Conservation (phyloP, 2,329 filamentous ascomycete species). For the Tolypocladium paradoxum region DNA sequence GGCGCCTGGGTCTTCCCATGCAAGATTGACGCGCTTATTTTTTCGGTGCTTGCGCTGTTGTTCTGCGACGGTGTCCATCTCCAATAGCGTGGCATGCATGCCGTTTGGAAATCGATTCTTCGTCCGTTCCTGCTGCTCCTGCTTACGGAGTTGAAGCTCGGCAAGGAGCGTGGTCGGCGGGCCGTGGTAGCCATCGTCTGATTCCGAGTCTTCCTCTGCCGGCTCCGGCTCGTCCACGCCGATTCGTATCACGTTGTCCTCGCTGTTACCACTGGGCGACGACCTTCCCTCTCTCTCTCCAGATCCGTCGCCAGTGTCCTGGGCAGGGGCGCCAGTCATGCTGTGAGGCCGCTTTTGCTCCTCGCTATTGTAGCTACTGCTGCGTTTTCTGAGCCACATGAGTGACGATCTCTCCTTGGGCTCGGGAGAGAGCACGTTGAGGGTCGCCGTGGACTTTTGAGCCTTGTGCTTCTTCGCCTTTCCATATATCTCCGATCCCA, state of each 20-base stretch:
- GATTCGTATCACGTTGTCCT: constrained; percentile 3
- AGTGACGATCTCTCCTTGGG: constrained; percentile 39
- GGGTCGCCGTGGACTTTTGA: constrained; percentile 14
- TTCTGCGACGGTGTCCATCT: constrained; percentile 84
- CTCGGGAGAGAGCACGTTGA: constrained; percentile 11
- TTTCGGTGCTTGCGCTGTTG: constrained; percentile 66
- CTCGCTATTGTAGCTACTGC: constrained; percentile 16
- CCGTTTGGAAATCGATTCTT: constrained; percentile 54
- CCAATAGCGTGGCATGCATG: constrained; percentile 81
- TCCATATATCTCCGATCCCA: constrained; percentile 68
- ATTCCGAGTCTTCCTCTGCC: constrained; percentile 31
- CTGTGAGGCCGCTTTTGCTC: constrained; percentile 14
- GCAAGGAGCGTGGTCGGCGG: constrained; percentile 84
- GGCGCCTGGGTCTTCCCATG: constrained; percentile 67
- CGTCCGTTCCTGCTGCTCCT: constrained; percentile 73
- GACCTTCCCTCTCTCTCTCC: background rate
- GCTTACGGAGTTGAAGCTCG: constrained; percentile 83
- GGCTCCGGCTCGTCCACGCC: constrained; percentile 18
- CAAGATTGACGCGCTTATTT: constrained; percentile 69
- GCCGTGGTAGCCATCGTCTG: constrained; percentile 48
- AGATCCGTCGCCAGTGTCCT: constrained; percentile 17
- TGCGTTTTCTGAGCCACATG: constrained; percentile 34
- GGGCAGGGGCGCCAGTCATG: constrained; percentile 8
- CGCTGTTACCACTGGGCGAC: constrained; percentile 1
- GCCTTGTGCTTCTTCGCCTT: constrained; percentile 40